Conservation (phyloP, 495 filamentous ascomycete genomes). For the Hypomontagnella submonticulosa region DNA sequence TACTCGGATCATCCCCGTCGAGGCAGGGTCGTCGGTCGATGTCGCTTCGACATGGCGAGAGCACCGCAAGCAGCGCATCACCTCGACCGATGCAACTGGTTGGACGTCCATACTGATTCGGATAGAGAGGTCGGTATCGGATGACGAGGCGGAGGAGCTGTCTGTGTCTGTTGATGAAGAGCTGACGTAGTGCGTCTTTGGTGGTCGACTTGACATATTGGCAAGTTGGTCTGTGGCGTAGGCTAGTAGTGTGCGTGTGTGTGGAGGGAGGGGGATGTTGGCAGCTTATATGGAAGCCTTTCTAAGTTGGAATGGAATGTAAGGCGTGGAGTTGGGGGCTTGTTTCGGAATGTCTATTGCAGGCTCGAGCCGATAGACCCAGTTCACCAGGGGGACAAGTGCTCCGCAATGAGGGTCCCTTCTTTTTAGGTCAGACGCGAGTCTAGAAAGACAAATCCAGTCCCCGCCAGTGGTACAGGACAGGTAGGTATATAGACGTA, state of each 20-base stretch:
- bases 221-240: constrained; percentile 14
- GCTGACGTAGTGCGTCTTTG: constrained; percentile 52
- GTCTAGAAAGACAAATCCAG: constrained; percentile 24
- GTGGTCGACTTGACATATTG: constrained; percentile 54
- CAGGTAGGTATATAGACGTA: constrained; percentile 26
- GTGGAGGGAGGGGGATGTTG: constrained; percentile 24
- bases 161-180: constrained; percentile 51
- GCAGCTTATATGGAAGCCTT: constrained; percentile 35
- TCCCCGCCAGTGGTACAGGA: constrained; percentile 18
- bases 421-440: constrained; percentile 36
- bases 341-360: constrained; percentile 43
- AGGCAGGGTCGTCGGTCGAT: constrained; percentile 63
- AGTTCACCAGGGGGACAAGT: constrained; percentile 32
- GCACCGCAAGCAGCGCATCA: constrained; percentile 66
- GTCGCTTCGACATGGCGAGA: constrained; percentile 65
- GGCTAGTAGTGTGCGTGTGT: constrained; percentile 15
- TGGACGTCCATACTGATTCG: constrained; percentile 59
- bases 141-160: constrained; percentile 54
- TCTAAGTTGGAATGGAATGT: constrained; percentile 32
- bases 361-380: constrained; percentile 37
- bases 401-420: constrained; percentile 32
- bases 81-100: constrained; percentile 59
- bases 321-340: constrained; percentile 26
- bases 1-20: constrained; percentile 71
- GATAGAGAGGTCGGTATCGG: constrained; percentile 55